Evolutionary conservation across 441 rosid species (phyloP).

Genomic region (Gossypium davidsonii): DNA sequence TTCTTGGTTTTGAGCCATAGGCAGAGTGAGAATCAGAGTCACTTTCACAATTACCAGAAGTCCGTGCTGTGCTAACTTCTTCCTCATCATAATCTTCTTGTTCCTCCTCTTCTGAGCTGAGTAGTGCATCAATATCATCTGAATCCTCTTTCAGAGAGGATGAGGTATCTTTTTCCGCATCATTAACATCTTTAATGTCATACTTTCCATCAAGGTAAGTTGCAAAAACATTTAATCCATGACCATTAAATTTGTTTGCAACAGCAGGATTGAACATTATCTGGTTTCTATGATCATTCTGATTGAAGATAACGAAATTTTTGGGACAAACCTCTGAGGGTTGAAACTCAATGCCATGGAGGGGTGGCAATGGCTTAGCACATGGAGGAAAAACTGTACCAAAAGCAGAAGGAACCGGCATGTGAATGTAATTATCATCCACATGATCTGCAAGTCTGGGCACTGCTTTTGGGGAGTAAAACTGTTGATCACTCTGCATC

Average conservation of each 20-base stretch:
- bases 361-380: constrained; percentile 37
- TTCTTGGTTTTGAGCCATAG: constrained; percentile 34
- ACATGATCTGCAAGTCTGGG: constrained; percentile 39
- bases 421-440: constrained; percentile 35
- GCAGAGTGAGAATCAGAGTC: constrained; percentile 50
- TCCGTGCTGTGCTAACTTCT: constrained; percentile 70
- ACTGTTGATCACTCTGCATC: constrained; percentile 51
- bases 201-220: constrained; percentile 33
- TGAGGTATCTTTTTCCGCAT: constrained; percentile 37
- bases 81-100: constrained; percentile 54
- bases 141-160: constrained; percentile 63
- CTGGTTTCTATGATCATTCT: constrained; percentile 54
- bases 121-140: constrained; percentile 75
- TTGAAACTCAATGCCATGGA: constrained; percentile 64
- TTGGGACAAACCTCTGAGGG: constrained; percentile 67
- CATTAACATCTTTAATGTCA: constrained; percentile 24
- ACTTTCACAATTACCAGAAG: constrained; percentile 40
- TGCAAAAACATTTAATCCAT: constrained; percentile 34
- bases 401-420: constrained; percentile 40
- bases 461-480: constrained; percentile 23
- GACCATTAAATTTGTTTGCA: constrained; percentile 45
- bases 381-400: constrained; percentile 46
- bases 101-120: constrained; percentile 66
- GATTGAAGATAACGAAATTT: constrained; percentile 72
- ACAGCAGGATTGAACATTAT: constrained; percentile 71